These are phyloP conservation scores for Kuraishia capsulata DNA, from an alignment of 805 yeast species.

Conservation along the genomic window DNA sequence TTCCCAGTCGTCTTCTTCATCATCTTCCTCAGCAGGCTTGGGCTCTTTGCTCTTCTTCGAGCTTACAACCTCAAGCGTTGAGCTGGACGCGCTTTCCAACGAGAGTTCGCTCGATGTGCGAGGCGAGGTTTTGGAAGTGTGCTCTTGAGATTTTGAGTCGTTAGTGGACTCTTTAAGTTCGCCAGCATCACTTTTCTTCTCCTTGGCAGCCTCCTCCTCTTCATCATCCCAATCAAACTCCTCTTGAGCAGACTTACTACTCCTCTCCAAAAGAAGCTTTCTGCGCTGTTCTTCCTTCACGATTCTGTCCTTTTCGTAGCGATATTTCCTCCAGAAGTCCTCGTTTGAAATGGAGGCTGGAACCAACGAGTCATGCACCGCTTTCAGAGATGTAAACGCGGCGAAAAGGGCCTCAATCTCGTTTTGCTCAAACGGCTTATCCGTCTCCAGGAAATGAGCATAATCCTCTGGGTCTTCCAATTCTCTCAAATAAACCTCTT, in stretches of 20 bases:
- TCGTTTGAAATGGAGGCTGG: slow-evolving; percentile 52
- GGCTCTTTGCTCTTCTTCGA: slow-evolving; percentile 5
- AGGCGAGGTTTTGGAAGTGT: slow-evolving; percentile 8
- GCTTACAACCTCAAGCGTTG: slow-evolving; percentile 23
- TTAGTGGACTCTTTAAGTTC: slow-evolving; percentile 3
- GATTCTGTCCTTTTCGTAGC: slow-evolving; percentile 41
- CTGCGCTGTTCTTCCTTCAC: slow-evolving; percentile 57
- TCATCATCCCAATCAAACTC: slow-evolving; percentile 44
- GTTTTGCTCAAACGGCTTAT: slow-evolving; percentile 38
- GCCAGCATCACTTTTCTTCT: no score
- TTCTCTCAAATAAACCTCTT: slow-evolving; percentile 29
- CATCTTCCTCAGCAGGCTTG: slow-evolving; percentile 9
- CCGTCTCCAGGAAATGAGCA: slow-evolving; percentile 28
- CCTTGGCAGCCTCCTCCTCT: slow-evolving; percentile 30
- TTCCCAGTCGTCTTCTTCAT: slow-evolving; percentile 46
- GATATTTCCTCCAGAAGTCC: slow-evolving; percentile 72
- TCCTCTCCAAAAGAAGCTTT: slow-evolving; percentile 45
- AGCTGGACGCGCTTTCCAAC: slow-evolving; percentile 24
- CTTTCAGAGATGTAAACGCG: slow-evolving; percentile 40
- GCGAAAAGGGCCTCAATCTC: slow-evolving; percentile 30
- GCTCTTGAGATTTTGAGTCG: slow-evolving; percentile 2
- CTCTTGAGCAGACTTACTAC: slow-evolving; percentile 31
- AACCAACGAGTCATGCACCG: slow-evolving; percentile 53
- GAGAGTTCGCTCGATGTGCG: slow-evolving; percentile 29
- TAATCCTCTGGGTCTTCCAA: slow-evolving; percentile 21